A percentile compares a stretch with the other conserved stretches of the same genome.
phyloP scores from a whole-genome alignment of 305 asterid species.

The Fraxinus latifolia region DNA sequence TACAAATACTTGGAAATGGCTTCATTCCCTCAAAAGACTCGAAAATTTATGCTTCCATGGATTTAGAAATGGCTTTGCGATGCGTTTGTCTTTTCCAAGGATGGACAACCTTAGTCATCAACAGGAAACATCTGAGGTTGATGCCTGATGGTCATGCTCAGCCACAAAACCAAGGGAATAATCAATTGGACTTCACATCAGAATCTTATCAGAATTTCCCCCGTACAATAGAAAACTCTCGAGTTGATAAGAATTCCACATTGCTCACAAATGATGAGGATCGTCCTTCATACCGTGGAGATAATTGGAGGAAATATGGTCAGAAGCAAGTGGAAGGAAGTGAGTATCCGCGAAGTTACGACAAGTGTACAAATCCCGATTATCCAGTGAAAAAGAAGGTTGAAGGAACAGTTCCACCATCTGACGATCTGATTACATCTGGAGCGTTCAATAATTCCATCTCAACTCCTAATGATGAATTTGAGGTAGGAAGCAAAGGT shows the following conservation, averaged over 20 bases:
- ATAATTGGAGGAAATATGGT: neutral
- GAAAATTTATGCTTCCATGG: neutral
- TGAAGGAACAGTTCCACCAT: constrained; percentile 11
- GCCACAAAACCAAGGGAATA: neutral
- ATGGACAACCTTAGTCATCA: neutral
- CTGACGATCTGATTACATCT: constrained; percentile 24
- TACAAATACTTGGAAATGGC: neutral
- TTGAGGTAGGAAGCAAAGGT: constrained; percentile 40
- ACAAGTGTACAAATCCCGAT: neutral
- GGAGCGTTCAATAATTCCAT: constrained; percentile 24
- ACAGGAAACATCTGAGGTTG: neutral
- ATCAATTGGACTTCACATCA: neutral
- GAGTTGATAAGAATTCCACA: neutral
- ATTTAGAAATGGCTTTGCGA: neutral
- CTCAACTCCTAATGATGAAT: constrained; percentile 38
- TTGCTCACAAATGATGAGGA: neutral
- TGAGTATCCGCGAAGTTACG: neutral
- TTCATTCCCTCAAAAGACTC: neutral
- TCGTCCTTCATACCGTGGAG: neutral
- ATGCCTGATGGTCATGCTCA: neutral
- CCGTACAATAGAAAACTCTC: neutral
- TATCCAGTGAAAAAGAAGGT: neutral
- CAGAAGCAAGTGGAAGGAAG: neutral
- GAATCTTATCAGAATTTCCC: neutral
- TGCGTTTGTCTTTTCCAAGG: neutral